Conservation (phyloP, 768 basidiomycete genomes). For the Panaeolus papilionaceus region DNA sequence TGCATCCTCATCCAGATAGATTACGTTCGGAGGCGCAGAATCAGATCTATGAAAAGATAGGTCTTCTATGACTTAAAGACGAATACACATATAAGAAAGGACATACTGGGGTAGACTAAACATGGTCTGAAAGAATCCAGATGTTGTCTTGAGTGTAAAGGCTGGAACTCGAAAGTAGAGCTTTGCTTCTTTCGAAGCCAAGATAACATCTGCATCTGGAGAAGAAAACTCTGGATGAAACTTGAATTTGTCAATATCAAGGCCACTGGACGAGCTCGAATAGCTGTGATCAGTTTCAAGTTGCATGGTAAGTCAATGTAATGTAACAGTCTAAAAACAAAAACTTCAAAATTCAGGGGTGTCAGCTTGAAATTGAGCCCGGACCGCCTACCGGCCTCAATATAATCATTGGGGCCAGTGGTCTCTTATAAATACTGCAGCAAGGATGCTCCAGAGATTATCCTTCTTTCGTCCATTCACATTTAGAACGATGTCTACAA, state of each 20-base stretch:
- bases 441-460: conserved; percentile 11
- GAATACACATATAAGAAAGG: neutral
- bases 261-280: neutral
- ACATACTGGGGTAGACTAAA: conserved; percentile 59
- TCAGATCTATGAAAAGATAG: conserved; percentile 14
- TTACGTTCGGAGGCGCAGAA: conserved; percentile 33
- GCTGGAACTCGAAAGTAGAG: conserved; percentile 64
- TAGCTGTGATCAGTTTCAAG: conserved; percentile 21
- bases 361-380: neutral
- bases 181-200: conserved; percentile 56
- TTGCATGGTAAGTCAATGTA: conserved; percentile 24
- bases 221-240: conserved; percentile 56
- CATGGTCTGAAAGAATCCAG: conserved; percentile 68
- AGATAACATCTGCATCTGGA: conserved; percentile 58
- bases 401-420: no score
- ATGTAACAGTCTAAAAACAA: neutral
- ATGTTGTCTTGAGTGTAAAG: conserved; percentile 65
- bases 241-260: conserved; percentile 15
- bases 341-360: conserved; percentile 12
- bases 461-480: conserved; percentile 20
- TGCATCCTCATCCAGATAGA: conserved; percentile 64
- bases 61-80: neutral
- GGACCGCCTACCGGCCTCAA: conserved; percentile 1
- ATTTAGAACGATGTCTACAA: conserved; percentile 30
- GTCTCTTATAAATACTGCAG: no score